Percentiles rank a stretch among this genome's conserved stretches.
Conservation (phyloP, 305 asterid species). For the Solanum hybrid region DNA sequence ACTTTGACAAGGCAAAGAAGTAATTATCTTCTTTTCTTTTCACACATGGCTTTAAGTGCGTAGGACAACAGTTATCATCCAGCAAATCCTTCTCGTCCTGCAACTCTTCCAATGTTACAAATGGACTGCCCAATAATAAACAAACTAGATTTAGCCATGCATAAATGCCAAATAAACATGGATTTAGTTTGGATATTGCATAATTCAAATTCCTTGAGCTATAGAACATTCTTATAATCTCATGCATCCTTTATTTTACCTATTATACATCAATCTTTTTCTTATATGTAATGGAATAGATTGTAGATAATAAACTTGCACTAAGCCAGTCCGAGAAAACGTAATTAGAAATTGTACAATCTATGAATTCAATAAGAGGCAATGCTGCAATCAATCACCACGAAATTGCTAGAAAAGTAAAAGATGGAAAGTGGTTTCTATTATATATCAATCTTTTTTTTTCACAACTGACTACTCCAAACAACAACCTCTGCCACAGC, state of each 20-base stretch:
- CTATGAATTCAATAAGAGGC: neutral
- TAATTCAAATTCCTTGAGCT: neutral
- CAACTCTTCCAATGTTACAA: conserved; percentile 16
- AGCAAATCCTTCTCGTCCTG: conserved; percentile 91
- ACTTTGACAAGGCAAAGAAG: conserved; percentile 93
- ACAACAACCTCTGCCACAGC: neutral
- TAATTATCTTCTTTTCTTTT: conserved; percentile 90
- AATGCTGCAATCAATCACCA: neutral
- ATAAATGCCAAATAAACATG: neutral
- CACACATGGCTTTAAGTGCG: conserved; percentile 84
- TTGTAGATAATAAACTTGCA: neutral
- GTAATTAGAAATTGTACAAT: neutral
- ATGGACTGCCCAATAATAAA: conserved; percentile 8
- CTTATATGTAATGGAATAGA: neutral
- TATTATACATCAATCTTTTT: neutral
- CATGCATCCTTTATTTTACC: neutral
- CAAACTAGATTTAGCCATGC: conserved; percentile 5
- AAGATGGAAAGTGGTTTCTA: neutral
- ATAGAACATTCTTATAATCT: neutral
- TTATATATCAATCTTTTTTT: neutral
- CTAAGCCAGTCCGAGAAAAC: neutral
- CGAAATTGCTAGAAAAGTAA: neutral
- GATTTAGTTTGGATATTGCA: neutral
- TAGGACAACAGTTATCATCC: conserved; percentile 80
- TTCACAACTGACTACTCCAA: neutral